Base-by-base conservation (phyloP, 2,329 filamentous ascomycete genomes). In the Aspergillus floridensis region DNA sequence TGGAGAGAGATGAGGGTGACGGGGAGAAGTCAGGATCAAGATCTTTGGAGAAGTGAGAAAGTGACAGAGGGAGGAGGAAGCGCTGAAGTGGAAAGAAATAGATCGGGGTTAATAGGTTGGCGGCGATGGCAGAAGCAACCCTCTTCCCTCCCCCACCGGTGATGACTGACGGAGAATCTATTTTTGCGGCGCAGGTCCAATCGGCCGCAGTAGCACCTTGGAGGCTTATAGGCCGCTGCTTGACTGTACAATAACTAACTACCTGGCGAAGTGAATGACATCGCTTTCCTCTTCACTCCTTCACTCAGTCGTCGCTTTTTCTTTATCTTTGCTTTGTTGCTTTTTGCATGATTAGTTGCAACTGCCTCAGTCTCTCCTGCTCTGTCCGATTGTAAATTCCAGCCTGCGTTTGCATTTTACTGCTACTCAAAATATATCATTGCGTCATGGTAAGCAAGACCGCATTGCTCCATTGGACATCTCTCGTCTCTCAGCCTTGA, bases 81-180 rank as follows among this genome's bases (percentile, higher is more conserved):
- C 44, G 61, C 44, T 56, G 55, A 60, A 63, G 56, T 56, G 55
- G 60, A 63, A 54, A 58, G 59, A 58, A 62, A 57, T 59, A 57
- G 60, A 59, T 56, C 55, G 46, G 56, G 12, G 56, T 55, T 53
- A 44, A 32, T 46, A 24, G 26, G 48, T 26, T 63, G 50, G 59
- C 58, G 59, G 59, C 59, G 61, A 61, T 58, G 56, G 48, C 46
- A 50, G 66, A 65, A 62, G 63, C 63, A 60, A 66, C 64, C 66
- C 65, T 72, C 72, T 69, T 66, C 64, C 65, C 65, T 72, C 72
- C 70, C 67, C 64, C 65, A 65, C 65, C 65, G 69, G 66, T 67
- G 66, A 68, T 68, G 61, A 66, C 60, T 59, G 53, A 62, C 73
- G 73, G 73, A 74, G 62, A 75, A 75, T 72, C 68, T 71, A 71